Evolutionary conservation across 371 early-diverging fungal species (phyloP).

Genomic region (Syncephalastrum racemosum): DNA sequence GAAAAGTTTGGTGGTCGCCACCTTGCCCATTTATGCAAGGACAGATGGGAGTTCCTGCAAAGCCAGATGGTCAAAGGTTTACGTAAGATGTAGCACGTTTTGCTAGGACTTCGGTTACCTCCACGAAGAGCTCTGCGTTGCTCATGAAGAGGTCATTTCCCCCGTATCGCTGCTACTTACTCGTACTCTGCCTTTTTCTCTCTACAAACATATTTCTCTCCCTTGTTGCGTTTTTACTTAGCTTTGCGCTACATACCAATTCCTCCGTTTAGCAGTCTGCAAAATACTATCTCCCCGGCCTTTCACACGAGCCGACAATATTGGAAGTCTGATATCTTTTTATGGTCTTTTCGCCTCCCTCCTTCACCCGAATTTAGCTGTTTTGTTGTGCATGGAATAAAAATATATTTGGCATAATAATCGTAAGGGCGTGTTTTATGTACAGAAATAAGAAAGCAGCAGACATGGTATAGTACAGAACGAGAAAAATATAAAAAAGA

Average conservation of each 20-base stretch:
- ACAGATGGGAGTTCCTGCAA: slow-evolving; percentile 23
- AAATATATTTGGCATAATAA: neutral
- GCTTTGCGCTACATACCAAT: no score
- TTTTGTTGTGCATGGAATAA: neutral
- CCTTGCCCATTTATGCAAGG: slow-evolving; percentile 16
- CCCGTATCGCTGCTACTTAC: no score
- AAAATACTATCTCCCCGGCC: no score
- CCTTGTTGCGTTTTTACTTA: no score
- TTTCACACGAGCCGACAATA: neutral
- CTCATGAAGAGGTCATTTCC: no score
- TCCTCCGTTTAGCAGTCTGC: no score
- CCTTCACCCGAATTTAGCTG: neutral
- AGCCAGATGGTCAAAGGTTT: slow-evolving; percentile 13
- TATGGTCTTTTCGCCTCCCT: neutral
- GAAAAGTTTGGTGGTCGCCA: slow-evolving; percentile 22
- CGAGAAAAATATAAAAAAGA: neutral
- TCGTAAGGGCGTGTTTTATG: neutral
- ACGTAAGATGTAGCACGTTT: no score
- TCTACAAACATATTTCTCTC: no score
- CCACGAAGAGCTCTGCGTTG: no score
- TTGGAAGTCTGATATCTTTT: neutral
- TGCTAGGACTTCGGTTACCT: no score
- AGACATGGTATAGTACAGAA: slow-evolving; percentile 1
- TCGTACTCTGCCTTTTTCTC: no score
- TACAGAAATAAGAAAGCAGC: slow-evolving; percentile 3